These are phyloP conservation scores for Fusarium avenaceum DNA, from an alignment of 2,329 filamentous ascomycete species.

Conservation along the genomic window DNA sequence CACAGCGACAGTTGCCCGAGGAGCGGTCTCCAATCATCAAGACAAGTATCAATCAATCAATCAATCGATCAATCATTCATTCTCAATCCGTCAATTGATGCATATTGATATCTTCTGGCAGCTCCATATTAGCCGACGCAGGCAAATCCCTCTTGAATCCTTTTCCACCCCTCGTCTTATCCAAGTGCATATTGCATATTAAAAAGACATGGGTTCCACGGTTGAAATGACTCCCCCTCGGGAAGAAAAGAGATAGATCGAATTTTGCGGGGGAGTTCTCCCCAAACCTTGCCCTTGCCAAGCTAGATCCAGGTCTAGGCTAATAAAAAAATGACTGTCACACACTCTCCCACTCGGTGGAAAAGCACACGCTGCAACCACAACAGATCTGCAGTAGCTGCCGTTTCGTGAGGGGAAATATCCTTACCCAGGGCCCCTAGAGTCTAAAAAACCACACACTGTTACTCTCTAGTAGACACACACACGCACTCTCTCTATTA, in stretches of 20 bases:
- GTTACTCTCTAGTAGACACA: too few relatives aligned
- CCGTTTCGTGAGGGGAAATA: constrained; percentile 42
- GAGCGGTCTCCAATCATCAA: too few relatives aligned
- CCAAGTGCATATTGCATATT: constrained; percentile 20
- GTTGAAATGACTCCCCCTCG: constrained; percentile 10
- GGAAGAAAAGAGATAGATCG: constrained; percentile 23
- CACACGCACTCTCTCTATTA: neutral
- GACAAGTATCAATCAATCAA: too few relatives aligned
- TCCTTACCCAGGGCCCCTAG: neutral
- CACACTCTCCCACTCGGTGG: too few relatives aligned
- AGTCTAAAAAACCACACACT: too few relatives aligned
- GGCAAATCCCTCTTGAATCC: constrained; percentile 5
- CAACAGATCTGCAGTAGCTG: neutral
- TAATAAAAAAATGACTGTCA: neutral
- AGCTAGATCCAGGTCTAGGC: neutral
- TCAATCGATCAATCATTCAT: too few relatives aligned
- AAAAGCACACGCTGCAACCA: constrained; percentile 8
- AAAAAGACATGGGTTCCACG: constrained; percentile 11
- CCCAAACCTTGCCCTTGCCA: neutral
- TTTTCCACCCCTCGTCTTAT: neutral
- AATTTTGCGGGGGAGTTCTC: constrained; percentile 35
- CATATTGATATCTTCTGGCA: neutral
- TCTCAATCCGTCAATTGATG: too few relatives aligned
- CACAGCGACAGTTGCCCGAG: neutral
- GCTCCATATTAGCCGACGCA: constrained; percentile 20